These are phyloP conservation scores for Solanum etuberosum DNA, from an alignment of 257 asterid genomes.

Conservation along the genomic window DNA sequence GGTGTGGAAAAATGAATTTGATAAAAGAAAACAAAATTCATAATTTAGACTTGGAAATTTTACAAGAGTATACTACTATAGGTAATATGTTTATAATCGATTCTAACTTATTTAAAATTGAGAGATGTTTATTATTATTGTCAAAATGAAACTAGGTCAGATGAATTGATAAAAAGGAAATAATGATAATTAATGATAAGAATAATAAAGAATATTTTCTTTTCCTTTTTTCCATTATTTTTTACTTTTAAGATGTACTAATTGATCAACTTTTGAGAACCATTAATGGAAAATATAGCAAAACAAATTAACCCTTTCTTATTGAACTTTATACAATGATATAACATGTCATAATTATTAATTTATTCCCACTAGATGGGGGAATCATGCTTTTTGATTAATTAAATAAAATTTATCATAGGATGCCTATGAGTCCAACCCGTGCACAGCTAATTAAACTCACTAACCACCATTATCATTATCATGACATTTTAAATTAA, in stretches of 20 bases:
- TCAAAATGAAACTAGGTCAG: background rate
- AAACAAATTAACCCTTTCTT: background rate
- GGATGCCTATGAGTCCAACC: constrained; percentile 1
- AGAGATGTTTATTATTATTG: no score
- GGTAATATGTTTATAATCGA: no score
- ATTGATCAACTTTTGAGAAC: background rate
- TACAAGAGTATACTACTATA: no score
- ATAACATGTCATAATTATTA: background rate
- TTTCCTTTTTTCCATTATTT: background rate
- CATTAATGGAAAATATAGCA: background rate
- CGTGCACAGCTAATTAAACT: background rate
- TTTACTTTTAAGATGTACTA: background rate
- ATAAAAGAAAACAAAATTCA: no score
- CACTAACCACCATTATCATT: background rate
- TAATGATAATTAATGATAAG: background rate
- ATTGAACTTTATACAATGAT: background rate
- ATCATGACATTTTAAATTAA: background rate
- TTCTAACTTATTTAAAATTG: background rate
- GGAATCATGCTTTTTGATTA: background rate
- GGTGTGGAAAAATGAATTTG: no score
- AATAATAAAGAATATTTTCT: background rate
- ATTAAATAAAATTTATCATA: background rate
- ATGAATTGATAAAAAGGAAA: background rate
- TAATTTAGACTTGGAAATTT: no score
- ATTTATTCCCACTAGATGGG: background rate